These are phyloP conservation scores for Hsuehochloa calcarea DNA, from an alignment of 176 grass and related monocot species.

Conservation along the genomic window DNA sequence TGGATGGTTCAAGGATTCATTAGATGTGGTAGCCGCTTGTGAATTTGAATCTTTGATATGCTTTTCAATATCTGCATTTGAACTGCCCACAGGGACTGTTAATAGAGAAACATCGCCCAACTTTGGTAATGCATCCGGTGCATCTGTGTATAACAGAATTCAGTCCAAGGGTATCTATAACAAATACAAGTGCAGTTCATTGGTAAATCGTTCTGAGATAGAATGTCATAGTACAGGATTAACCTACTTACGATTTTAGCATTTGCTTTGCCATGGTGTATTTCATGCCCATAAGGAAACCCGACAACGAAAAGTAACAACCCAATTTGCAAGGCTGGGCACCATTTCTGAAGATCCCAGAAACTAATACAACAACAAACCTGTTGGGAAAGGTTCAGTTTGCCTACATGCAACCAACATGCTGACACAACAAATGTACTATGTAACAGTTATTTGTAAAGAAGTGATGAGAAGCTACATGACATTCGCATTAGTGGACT, in stretches of 20 bases:
- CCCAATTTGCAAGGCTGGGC: conserved; percentile 70
- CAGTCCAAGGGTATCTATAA: conserved; percentile 78
- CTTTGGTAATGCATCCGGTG: conserved; percentile 68
- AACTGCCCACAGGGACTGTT: conserved; percentile 28
- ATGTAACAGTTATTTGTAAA: not conserved
- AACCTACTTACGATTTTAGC: conserved; percentile 66
- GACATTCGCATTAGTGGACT: not conserved
- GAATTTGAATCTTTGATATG: conserved; percentile 12
- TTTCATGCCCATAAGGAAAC: conserved; percentile 70
- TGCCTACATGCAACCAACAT: conserved; percentile 42
- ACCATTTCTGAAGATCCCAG: no score
- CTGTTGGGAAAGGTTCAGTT: conserved; percentile 73
- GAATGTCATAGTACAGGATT: not conserved
- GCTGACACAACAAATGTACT: not conserved
- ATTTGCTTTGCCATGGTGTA: conserved; percentile 70
- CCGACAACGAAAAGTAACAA: conserved; percentile 88
- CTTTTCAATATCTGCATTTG: conserved; percentile 33
- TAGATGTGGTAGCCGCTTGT: not conserved
- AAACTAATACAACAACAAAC: conserved; percentile 79
- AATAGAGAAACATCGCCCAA: conserved; percentile 58
- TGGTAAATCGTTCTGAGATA: not conserved
- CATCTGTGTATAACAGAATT: conserved; percentile 88
- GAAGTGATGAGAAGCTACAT: not conserved
- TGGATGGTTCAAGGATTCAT: conserved; percentile 70
- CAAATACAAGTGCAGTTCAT: conserved; percentile 14